Base-by-base conservation (phyloP, 495 filamentous ascomycete species). In the Neurospora sp. region DNA sequence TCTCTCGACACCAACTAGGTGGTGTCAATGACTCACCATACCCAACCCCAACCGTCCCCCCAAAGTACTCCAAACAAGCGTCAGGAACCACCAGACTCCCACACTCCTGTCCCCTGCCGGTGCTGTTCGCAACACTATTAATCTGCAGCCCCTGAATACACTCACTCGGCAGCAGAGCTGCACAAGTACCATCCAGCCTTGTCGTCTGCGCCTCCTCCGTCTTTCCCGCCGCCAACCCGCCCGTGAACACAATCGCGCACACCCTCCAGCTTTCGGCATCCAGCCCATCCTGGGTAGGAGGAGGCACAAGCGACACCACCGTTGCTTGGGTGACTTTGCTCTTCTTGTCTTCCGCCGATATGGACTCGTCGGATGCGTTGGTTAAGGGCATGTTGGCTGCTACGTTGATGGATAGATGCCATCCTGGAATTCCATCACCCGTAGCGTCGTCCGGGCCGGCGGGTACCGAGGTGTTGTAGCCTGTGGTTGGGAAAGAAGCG, bases 81-180 rank as follows among this genome's bases (percentile, higher is more conserved):
- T 14, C 69, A 3, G 76, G 76, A 38, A 78, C 31, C 16, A 35
- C 40, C 27, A 78, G 12, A 27, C 73, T 71, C 40, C 11, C 11
- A 27, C 76, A 78, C n/a, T 39, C 42, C 40, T 16, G 9, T 44
- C 7, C 71, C 3, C 40, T 70, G n/a, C 37, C 41, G 12, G 27
- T 39, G 4, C 35, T 71, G 1, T 31, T 31, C 5, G 73, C 70
- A 16, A 77, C 70, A 12, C 70, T 70, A n/a, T 71, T 72, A 0
- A 69, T 70, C 72, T 78, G 75, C 39, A 78, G 5, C 59, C 70
- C 70, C 20, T 69, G 61, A 41, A 75, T 75, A 20, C 76, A 78
- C 4, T 37, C 75, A 12, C 70, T 68, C 0, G 71, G 70, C 44
- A 78, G 22, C 4, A 68, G 14, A 1, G 9, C 39, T 7, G 37